Evolutionary conservation across 345 rosid species (phyloP), one percentile per base, ranked within the genome.

Genomic region (Dimocarpus longan): DNA sequence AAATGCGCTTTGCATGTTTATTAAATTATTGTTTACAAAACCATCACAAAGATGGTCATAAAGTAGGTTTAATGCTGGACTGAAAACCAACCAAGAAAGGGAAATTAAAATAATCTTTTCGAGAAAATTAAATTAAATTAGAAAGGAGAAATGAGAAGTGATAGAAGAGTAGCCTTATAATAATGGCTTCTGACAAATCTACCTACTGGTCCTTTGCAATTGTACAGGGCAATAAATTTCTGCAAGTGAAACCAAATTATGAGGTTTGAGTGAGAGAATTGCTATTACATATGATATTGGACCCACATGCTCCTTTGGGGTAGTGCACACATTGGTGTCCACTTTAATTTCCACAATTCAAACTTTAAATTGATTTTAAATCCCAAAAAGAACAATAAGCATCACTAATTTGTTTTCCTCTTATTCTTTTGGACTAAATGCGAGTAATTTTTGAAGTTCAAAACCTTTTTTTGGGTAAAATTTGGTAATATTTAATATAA

Each of bases 231-330:
- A 22, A 40, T 42, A 74, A 74, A 60, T 74, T 21, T 40, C 40
- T 74, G 26, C 15, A 42, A 74, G 68, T 4, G 75, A 72, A 21
- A 43, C 50, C n/a, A 74, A 39, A 60, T 62, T n/a, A 60, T 74
- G 28, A 42, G 66, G 76, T 5, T 70, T n/a, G 37, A 11, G 26
- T 26, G 68, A 60, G 76, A 74, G 76, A 60, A 60, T 21, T 21
- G 76, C 74, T 71, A 50, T 48, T 24, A 46, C 62, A 71, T 71
- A 24, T 76, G 65, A 70, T 39, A 10, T 44, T 48, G 77, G 77
- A 16, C 86, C 85, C 65, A 81, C 78, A 57, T 81, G 82, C 67
- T 46, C 50, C 79, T 10, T 18, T 8, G 5, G 50, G 39, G 48
- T 11, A 50, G 63, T 70, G 68, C 66, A 65, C 4, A 1, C 26